Base-by-base conservation (phyloP, 1,284 basidiomycete genomes). In the Sanghuangporus sanghuang region DNA sequence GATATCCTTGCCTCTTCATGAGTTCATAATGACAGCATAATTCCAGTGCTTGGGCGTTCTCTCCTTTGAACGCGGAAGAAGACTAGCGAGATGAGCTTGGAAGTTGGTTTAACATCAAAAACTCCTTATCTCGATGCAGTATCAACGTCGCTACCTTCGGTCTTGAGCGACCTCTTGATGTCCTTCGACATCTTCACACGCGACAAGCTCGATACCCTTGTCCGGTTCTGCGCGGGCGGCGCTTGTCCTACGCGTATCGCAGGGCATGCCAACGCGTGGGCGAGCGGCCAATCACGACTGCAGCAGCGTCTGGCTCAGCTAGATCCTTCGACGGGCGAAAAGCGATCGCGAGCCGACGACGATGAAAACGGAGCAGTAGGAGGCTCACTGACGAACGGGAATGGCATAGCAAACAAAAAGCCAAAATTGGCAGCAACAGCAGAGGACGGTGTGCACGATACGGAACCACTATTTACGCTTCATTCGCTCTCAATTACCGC, bases 401-500 rank as follows among this genome's bases (percentile, higher is more conserved):
- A 18, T n/a, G 38, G 44, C 5, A 35, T 32, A 12, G 23, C 62
- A 12, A 66, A 35, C 36, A 66, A 66, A 44, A 63, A 61, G 42
- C 57, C 44, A 44, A 66, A 66, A 44, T 16, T 66, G 38, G 59
- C 55, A 14, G 12, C 46, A 57, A 6, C 44, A 14, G 16, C 39
- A 8, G 36, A 23, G 2, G 64, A 55, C 6, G 69, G 66, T 6
- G 69, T 70, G 1, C 69, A 67, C 16, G 74, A 78, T 57, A 80
- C 81, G 44, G 69, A 68, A 0, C 78, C 83, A 0, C 66, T 81
- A 5, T 85, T 80, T 73, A 82, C 83, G 2, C 74, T 89, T 5
- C 82, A 85, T 42, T 73, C 81, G 32, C 73, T 89, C 56, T 88
- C 87, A 23, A 76, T 81, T 11, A 83, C 84, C 9, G 82, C 87